Percentiles rank a stretch among this genome's conserved stretches.
These are phyloP conservation scores for Heliosperma pusillum DNA, from an alignment of 148 eudicot species.

Conservation along the genomic window DNA sequence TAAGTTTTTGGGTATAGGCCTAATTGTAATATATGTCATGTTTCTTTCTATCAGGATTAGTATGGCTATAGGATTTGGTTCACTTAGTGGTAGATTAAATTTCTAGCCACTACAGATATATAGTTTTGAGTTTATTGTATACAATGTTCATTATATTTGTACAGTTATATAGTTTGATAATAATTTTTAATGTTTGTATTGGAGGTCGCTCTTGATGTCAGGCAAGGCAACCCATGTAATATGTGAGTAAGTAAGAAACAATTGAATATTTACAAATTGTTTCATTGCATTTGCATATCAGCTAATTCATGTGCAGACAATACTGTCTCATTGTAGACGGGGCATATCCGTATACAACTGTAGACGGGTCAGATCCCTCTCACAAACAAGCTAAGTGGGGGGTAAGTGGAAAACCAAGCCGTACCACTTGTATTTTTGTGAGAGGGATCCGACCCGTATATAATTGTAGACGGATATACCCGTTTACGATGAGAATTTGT, in stretches of 20 bases:
- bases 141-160: slow-evolving; percentile 7
- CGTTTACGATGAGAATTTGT: too few species aligned
- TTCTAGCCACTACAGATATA: not conserved
- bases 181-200: not conserved
- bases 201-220: too few species aligned
- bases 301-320: too few species aligned
- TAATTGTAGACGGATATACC: too few species aligned
- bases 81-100: slow-evolving; percentile 18
- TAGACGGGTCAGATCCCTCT: too few species aligned
- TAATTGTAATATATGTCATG: slow-evolving; percentile 45
- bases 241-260: not conserved
- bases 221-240: not conserved
- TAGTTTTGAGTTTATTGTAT: slow-evolving; percentile 6
- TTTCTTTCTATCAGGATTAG: slow-evolving; percentile 47
- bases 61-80: slow-evolving; percentile 41
- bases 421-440: too few species aligned
- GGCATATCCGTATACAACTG: too few species aligned
- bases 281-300: not conserved
- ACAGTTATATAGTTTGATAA: not conserved
- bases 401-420: too few species aligned
- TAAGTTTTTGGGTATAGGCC: slow-evolving; percentile 54
- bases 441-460: too few species aligned
- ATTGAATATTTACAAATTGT: not conserved
- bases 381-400: too few species aligned
- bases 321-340: too few species aligned